Conservation (phyloP, 176 grass and related monocot species). For the Oryza glumipatula region DNA sequence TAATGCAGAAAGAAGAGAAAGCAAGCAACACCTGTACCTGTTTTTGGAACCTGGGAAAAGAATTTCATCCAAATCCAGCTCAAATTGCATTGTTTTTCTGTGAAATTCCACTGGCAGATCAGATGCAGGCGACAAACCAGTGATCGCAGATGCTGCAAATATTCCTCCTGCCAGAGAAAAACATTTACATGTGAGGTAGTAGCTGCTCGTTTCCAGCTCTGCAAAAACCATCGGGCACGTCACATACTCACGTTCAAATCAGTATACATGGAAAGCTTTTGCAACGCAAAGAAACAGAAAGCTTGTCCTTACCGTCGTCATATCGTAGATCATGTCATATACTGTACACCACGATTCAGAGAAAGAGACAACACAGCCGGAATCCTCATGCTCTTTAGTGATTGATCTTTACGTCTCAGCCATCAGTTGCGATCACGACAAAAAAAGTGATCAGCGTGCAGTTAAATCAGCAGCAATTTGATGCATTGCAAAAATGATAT, state of each 20-base stretch:
- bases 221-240: slow-evolving; percentile 24
- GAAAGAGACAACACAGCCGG: slow-evolving; percentile 19
- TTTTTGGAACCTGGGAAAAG: neutral
- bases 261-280: neutral
- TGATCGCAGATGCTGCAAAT: slow-evolving; percentile 5
- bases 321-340: slow-evolving; percentile 34
- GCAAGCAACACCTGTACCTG: neutral
- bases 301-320: slow-evolving; percentile 43
- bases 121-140: slow-evolving; percentile 26
- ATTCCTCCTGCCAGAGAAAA: neutral
- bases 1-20: neutral
- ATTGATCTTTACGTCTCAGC: neutral
- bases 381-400: neutral
- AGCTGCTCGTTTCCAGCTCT: slow-evolving; percentile 32
- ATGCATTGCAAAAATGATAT: neutral
- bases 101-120: neutral
- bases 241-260: neutral
- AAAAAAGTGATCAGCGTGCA: neutral
- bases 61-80: neutral
- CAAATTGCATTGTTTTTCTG: neutral
- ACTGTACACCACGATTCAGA: slow-evolving; percentile 3
- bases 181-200: slow-evolving; percentile 37
- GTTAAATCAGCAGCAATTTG: slow-evolving; percentile 38
- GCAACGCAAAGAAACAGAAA: slow-evolving; percentile 38
- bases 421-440: slow-evolving; percentile 32